Base-by-base conservation (phyloP, 148 eudicot species). In the Nyssa sinensis region DNA sequence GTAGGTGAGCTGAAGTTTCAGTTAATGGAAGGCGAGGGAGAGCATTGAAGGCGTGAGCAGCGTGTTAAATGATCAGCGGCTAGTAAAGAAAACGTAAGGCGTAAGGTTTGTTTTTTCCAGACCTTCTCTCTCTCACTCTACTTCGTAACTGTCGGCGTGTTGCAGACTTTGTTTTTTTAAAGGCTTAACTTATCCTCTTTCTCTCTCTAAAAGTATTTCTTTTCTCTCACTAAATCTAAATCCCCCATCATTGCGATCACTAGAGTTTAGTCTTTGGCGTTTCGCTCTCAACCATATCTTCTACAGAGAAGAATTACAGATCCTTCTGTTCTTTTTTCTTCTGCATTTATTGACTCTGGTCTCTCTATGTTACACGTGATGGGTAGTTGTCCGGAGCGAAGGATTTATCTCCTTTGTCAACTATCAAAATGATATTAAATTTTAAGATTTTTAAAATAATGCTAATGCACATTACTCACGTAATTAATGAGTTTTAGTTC, bases 1-100 rank as follows among this genome's bases (percentile, higher is more conserved):
- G 75, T 33, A 27, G 33, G 72, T 29, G 5, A 68, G 35, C 14
- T 13, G 32, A 55, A 24, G 16, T 30, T 49, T 49, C 57, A 49
- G 57, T 16, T 49, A 49, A 49, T 49, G 57, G 57, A 49, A 13
- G 57, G 57, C 2, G 17, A 34, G 57, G 49, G 55, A 8, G 70
- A 16, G 79, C 68, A 76, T 69, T 76, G 53, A 72, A 63, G 67
- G 47, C 33, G 69, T 10, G 19, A 62, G 75, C 67, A 62, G 75
- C 31, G 67, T 5, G 49, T 59, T 71, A 37, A 72, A 72, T 72
- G 67, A 28, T 41, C 74, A 33, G n/a, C 31, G 47, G 74, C 64
- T 49, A 58, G 2, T 59, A 60, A 71, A 59, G 65, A 61, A 59
- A 62, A 33, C 34, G 67, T 28, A 72, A 72, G 28, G 55, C 69